These are phyloP conservation scores for Lineolata rhizophorae DNA, from an alignment of 495 filamentous ascomycete species.

Conservation along the genomic window DNA sequence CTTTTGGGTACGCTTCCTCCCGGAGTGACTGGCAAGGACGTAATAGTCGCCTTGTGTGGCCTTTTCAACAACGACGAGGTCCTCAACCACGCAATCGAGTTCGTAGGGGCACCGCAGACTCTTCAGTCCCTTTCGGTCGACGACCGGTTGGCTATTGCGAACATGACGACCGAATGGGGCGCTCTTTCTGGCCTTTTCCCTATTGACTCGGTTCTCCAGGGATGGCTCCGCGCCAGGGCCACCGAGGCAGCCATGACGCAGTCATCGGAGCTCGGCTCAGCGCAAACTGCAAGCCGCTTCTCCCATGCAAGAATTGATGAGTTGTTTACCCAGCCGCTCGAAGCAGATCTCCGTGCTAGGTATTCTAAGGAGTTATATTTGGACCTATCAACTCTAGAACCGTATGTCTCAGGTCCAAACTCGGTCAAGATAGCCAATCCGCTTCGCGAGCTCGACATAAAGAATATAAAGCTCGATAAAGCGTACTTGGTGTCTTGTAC, in stretches of 20 bases:
- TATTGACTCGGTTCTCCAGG: slow-evolving; percentile 46
- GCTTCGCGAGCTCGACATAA: slow-evolving; percentile 43
- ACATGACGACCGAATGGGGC: slow-evolving; percentile 96
- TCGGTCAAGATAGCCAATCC: slow-evolving; percentile 77
- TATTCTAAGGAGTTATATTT: slow-evolving; percentile 69
- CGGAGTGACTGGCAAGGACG: slow-evolving; percentile 87
- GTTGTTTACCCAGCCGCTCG: slow-evolving; percentile 40
- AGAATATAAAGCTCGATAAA: slow-evolving; percentile 58
- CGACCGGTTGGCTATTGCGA: slow-evolving; percentile 63
- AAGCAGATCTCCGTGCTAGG: slow-evolving; percentile 51
- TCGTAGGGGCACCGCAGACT: slow-evolving; percentile 59
- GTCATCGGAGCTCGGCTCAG: slow-evolving; percentile 14
- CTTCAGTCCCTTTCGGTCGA: slow-evolving; percentile 55
- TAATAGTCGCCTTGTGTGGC: slow-evolving; percentile 76
- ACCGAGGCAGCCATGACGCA: slow-evolving; percentile 38
- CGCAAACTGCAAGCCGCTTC: slow-evolving; percentile 26
- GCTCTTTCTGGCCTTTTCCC: slow-evolving; percentile 68
- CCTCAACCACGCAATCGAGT: slow-evolving; percentile 83
- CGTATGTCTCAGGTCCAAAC: slow-evolving; percentile 79
- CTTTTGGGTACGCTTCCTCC: slow-evolving; percentile 51
- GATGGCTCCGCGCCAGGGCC: slow-evolving; percentile 64
- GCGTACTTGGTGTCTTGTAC: slow-evolving; percentile 88
- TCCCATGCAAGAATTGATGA: slow-evolving; percentile 49
- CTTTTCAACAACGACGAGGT: slow-evolving; percentile 81
- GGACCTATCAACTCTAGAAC: slow-evolving; percentile 63